Evolutionary conservation across 2,329 filamentous ascomycete species (phyloP).

Genomic region (Paraphoma chrysanthemicola): DNA sequence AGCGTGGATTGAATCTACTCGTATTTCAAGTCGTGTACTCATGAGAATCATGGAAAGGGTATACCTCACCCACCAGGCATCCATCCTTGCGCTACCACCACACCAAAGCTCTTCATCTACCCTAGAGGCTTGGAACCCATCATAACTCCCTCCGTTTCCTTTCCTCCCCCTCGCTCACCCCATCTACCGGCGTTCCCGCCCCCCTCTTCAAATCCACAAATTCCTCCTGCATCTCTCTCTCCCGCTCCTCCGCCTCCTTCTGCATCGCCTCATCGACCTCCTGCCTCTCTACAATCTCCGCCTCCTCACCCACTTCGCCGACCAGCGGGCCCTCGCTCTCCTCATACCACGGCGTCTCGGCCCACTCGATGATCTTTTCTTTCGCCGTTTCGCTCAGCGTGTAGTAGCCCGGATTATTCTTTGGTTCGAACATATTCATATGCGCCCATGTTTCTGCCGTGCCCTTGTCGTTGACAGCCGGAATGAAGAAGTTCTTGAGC

Average conservation of each 20-base stretch:
- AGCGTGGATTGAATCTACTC: background rate
- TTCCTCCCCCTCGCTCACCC: constrained; percentile 7
- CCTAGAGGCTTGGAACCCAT: too few relatives aligned
- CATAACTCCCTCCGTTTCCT: constrained; percentile 22
- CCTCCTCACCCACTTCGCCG: constrained; percentile 39
- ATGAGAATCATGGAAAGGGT: background rate
- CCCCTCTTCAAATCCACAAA: constrained; percentile 25
- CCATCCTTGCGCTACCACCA: too few relatives aligned
- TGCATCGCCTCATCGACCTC: constrained; percentile 30
- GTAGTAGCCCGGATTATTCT: constrained; percentile 75
- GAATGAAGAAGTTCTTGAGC: constrained; percentile 41
- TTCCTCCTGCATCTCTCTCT: constrained; percentile 12
- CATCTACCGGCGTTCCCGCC: constrained; percentile 8
- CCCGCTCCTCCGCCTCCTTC: constrained; percentile 20
- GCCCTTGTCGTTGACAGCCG: constrained; percentile 75
- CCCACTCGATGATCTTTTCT: constrained; percentile 70
- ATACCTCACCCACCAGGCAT: background rate
- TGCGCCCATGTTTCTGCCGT: constrained; percentile 83
- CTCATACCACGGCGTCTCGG: constrained; percentile 70
- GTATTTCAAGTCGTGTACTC: background rate
- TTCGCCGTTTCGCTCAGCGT: constrained; percentile 71
- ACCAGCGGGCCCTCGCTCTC: constrained; percentile 41
- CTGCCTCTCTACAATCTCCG: constrained; percentile 37
- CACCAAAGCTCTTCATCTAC: too few relatives aligned
- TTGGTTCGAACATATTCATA: constrained; percentile 77